phyloP scores from a whole-genome alignment of 345 rosid genomes.

The Acer negundo region DNA sequence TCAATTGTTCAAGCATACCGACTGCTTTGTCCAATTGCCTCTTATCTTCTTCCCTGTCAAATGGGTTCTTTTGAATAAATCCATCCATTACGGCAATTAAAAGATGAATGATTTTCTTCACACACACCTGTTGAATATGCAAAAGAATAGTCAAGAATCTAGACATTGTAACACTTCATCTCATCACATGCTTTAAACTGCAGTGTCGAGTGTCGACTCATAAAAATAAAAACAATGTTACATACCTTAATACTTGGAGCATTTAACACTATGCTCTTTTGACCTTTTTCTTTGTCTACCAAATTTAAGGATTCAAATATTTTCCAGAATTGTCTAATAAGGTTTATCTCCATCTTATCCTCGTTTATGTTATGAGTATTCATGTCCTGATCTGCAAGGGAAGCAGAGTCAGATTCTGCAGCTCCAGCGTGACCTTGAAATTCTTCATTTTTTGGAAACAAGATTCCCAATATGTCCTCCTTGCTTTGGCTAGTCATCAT shows the following conservation, averaged over 20 bases:
- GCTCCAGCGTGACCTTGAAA: background rate
- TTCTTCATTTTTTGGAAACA: background rate
- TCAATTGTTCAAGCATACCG: no score
- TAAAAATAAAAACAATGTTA: no score
- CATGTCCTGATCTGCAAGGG: background rate
- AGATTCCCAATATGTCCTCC: constrained; percentile 20
- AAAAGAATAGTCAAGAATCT: background rate
- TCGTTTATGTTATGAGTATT: background rate
- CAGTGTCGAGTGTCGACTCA: no score
- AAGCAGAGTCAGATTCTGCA: background rate
- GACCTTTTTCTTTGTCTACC: background rate
- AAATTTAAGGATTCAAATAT: constrained; percentile 6
- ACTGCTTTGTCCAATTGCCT: background rate
- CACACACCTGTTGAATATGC: constrained; percentile 13
- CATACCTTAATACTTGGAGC: constrained; percentile 14
- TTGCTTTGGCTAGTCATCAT: constrained; percentile 22
- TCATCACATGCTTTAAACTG: no score
- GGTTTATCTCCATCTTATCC: background rate
- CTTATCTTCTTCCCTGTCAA: background rate
- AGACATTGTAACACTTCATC: no score
- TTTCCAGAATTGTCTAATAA: constrained; percentile 9
- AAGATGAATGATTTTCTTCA: constrained; percentile 6
- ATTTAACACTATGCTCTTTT: background rate
- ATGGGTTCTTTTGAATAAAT: background rate
- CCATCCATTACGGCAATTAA: constrained; percentile 14